Percentiles rank a stretch among this genome's conserved stretches.
Evolutionary conservation across 306 rosid genomes (phyloP).

Genomic region (Quercus gilva): DNA sequence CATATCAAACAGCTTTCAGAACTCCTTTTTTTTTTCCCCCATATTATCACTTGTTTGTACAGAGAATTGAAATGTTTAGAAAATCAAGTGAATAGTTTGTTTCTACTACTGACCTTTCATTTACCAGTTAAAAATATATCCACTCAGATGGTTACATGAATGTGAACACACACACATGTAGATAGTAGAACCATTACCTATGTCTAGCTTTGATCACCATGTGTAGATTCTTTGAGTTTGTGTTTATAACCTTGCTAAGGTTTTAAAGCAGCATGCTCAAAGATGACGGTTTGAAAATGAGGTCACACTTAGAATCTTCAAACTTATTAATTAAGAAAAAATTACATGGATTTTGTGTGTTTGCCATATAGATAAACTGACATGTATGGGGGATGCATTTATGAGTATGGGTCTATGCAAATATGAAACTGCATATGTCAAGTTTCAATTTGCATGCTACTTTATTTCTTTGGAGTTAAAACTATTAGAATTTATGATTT

Average conservation of each 20-base stretch:
- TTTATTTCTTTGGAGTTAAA: not conserved
- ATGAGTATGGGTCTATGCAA: not conserved
- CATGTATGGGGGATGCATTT: not conserved
- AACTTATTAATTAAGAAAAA: not conserved
- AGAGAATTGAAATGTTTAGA: no score
- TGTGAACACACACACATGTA: not conserved
- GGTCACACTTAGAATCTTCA: not conserved
- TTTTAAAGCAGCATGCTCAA: not conserved
- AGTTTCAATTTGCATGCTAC: not conserved
- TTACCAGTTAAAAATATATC: not conserved
- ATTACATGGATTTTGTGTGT: not conserved
- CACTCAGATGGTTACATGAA: not conserved
- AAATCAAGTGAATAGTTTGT: not conserved
- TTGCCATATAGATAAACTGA: not conserved
- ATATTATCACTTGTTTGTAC: not conserved
- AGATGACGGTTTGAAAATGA: not conserved
- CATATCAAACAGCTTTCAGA: not conserved
- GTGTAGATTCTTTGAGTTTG: not conserved
- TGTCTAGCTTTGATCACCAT: not conserved
- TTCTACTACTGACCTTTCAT: not conserved
- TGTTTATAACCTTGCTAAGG: not conserved
- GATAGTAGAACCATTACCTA: not conserved
- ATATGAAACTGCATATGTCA: not conserved
- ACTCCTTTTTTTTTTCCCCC: not conserved
- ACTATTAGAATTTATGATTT: slow-evolving; percentile 1